A percentile compares a stretch with the other conserved stretches of the same genome.
Evolutionary conservation across 2,329 filamentous ascomycete species (phyloP).

Genomic region (Pezicula rhizophila): DNA sequence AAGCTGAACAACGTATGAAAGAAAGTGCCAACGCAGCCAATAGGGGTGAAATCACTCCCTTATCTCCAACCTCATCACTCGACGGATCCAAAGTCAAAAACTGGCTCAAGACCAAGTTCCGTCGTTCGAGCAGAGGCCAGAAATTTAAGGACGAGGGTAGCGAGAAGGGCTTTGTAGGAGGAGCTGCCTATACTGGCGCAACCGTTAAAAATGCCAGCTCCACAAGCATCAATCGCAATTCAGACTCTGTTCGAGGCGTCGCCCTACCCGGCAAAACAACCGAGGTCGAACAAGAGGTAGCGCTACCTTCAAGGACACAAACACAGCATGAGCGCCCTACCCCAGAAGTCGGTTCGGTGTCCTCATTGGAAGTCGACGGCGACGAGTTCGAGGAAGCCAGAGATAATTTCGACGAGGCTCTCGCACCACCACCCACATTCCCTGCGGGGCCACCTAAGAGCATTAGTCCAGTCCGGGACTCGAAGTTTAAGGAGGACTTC

Average conservation of each 20-base stretch:
- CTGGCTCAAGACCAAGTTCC: slow-evolving; percentile 51
- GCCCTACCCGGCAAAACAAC: slow-evolving; percentile 8
- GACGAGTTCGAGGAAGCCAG: slow-evolving; percentile 47
- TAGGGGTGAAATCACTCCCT: slow-evolving; percentile 12
- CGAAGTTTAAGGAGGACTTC: slow-evolving; percentile 54
- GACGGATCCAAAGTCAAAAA: slow-evolving; percentile 30
- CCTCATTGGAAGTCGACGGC: slow-evolving; percentile 21
- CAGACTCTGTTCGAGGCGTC: slow-evolving; percentile 13
- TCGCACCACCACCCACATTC: slow-evolving; percentile 30
- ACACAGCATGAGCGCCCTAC: slow-evolving; percentile 1
- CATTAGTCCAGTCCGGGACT: slow-evolving; percentile 49
- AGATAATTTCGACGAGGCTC: slow-evolving; percentile 35
- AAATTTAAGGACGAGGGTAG: slow-evolving; percentile 10
- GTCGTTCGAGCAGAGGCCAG: slow-evolving; percentile 21
- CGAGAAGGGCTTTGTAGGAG: slow-evolving; percentile 42
- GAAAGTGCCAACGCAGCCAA: slow-evolving; percentile 17
- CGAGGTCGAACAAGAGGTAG: not conserved
- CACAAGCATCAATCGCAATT: slow-evolving; percentile 26
- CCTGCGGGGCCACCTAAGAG: slow-evolving; percentile 28
- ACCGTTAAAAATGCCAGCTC: slow-evolving; percentile 39
- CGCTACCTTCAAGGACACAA: not conserved
- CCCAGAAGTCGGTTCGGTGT: slow-evolving; percentile 8
- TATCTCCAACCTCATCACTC: slow-evolving; percentile 14
- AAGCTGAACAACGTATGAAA: slow-evolving; percentile 17
- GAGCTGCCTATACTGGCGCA: slow-evolving; percentile 39